Evolutionary conservation across 1,284 basidiomycete species (phyloP).

Genomic region (Marasmius tenuissimus): DNA sequence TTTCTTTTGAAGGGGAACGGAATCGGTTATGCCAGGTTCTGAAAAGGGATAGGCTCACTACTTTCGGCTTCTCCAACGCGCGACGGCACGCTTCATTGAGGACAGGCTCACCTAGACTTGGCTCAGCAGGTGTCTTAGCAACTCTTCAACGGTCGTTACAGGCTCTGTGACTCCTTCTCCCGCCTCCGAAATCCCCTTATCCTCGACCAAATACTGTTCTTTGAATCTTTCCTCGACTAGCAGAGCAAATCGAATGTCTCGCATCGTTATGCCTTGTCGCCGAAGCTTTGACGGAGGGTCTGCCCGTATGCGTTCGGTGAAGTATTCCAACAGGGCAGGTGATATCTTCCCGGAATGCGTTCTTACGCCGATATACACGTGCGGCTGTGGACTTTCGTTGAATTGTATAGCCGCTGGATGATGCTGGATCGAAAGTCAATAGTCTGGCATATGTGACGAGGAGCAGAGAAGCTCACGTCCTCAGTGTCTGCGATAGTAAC

Average conservation of each 20-base stretch:
- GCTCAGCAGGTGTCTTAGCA: background rate
- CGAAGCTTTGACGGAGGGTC: background rate
- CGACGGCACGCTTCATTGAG: no score
- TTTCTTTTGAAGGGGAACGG: conserved; percentile 41
- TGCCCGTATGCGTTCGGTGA: background rate
- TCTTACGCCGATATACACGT: background rate
- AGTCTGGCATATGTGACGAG: background rate
- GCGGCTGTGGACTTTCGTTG: background rate
- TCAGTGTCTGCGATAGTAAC: conserved; percentile 2
- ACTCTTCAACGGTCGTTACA: background rate
- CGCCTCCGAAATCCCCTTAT: background rate
- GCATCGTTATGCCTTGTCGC: conserved; percentile 1
- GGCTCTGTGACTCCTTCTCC: background rate
- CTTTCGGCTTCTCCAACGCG: no score
- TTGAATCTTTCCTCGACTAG: background rate
- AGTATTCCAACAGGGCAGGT: background rate
- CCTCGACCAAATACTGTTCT: background rate
- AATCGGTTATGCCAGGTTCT: background rate
- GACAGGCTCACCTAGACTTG: background rate
- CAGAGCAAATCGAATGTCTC: conserved; percentile 3
- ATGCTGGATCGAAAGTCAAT: background rate
- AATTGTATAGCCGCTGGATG: conserved; percentile 1
- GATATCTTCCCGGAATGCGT: conserved; percentile 4
- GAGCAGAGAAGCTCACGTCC: background rate
- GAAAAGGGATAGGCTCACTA: no score